Conservation (phyloP, 139 green algal genomes). For the Ostreobium quekettii region DNA sequence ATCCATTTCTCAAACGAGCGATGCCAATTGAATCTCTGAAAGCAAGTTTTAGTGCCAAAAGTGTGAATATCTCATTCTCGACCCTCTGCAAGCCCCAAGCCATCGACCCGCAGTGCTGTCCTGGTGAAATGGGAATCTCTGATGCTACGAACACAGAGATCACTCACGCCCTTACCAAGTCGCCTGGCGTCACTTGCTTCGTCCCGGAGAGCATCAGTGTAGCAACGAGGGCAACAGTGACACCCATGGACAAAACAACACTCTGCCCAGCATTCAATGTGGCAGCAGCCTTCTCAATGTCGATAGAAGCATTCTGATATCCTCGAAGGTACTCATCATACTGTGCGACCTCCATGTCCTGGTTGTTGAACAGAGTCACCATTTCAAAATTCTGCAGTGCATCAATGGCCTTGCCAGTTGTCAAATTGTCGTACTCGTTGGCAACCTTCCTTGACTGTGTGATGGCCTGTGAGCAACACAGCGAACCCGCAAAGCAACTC, state of each 20-base stretch:
- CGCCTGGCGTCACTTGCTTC: too few species aligned
- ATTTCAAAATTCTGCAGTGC: constrained; percentile 90
- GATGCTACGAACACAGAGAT: too few species aligned
- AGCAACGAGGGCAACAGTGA: constrained; percentile 53
- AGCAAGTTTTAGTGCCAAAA: too few species aligned
- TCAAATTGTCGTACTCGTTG: constrained; percentile 81
- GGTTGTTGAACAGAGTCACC: constrained; percentile 82
- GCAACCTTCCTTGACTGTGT: constrained; percentile 50
- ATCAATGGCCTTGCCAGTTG: constrained; percentile 81
- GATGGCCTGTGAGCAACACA: constrained; percentile 20
- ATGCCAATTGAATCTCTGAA: too few species aligned
- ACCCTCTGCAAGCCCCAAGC: too few species aligned
- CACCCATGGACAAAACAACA: constrained; percentile 63
- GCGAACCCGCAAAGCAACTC: background rate
- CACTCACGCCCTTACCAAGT: too few species aligned
- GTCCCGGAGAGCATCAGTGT: constrained; percentile 24
- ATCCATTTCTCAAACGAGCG: too few species aligned
- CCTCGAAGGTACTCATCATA: constrained; percentile 57
- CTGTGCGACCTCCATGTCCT: constrained; percentile 42
- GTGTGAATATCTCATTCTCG: too few species aligned
- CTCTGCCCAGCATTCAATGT: constrained; percentile 88
- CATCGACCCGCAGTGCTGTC: too few species aligned
- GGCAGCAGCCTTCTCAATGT: constrained; percentile 60
- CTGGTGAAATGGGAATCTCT: too few species aligned
- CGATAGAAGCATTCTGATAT: constrained; percentile 52